These are phyloP conservation scores for Ramalina peruviana DNA, from an alignment of 495 filamentous ascomycete genomes.

Conservation along the genomic window DNA sequence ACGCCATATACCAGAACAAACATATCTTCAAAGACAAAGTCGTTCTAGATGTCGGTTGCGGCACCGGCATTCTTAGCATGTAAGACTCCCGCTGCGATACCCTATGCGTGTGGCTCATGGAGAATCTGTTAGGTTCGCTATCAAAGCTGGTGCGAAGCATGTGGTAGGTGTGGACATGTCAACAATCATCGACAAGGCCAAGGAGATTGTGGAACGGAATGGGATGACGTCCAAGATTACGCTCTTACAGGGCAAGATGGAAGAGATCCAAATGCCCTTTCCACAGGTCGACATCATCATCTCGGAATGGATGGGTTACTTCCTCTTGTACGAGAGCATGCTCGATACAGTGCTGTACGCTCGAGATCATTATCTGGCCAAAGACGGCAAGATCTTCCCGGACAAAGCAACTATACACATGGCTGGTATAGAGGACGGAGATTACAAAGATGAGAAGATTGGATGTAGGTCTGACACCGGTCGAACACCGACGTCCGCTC, in stretches of 20 bases:
- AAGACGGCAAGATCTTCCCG: conserved; percentile 79
- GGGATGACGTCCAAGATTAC: conserved; percentile 75
- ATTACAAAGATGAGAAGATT: conserved; percentile 84
- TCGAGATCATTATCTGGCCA: conserved; percentile 74
- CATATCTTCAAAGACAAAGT: conserved; percentile 96
- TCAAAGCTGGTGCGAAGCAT: conserved; percentile 79
- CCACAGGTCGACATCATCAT: conserved; percentile 94
- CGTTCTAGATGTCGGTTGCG: conserved; percentile 95
- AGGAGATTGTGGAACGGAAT: conserved; percentile 78
- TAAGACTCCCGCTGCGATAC: conserved; percentile 26
- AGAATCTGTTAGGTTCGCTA: conserved; percentile 64
- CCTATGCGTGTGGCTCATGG: background rate
- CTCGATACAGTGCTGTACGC: conserved; percentile 90
- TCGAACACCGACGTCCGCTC: background rate
- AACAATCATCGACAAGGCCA: conserved; percentile 89
- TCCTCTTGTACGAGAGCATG: conserved; percentile 97
- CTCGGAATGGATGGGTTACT: conserved; percentile 99
- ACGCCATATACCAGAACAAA: conserved; percentile 90
- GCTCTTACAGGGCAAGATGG: conserved; percentile 87
- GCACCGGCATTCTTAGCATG: conserved; percentile 82
- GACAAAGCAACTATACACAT: conserved; percentile 83
- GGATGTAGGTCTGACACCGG: conserved; percentile 40
- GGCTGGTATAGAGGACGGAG: conserved; percentile 73
- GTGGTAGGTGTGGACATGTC: conserved; percentile 97
- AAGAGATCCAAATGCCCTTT: conserved; percentile 82